Conservation (phyloP, 805 yeast species). For the Ogataea kodamae region DNA sequence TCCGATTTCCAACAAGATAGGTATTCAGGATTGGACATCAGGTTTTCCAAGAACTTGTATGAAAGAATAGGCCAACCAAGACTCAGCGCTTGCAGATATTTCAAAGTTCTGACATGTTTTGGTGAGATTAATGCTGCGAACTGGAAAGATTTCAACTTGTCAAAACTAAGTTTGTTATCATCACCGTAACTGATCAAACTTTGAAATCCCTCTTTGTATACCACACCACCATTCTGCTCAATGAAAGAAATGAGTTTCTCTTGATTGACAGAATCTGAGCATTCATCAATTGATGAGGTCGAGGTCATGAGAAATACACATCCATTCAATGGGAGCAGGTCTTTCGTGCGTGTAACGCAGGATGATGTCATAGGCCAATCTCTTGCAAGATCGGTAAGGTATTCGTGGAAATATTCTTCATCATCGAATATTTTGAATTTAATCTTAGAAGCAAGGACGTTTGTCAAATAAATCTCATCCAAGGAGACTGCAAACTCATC, state of each 20-base stretch:
- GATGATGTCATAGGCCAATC: neutral
- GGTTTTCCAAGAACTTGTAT: constrained; percentile 50
- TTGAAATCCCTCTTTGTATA: constrained; percentile 27
- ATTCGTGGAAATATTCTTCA: constrained; percentile 11
- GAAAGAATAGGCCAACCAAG: constrained; percentile 85
- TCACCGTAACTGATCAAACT: constrained; percentile 4
- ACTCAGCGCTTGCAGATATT: constrained; percentile 73
- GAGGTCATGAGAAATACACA: constrained; percentile 40
- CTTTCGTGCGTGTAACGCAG: neutral
- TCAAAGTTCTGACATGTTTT: constrained; percentile 59
- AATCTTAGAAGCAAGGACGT: constrained; percentile 34
- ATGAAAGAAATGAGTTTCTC: constrained; percentile 35
- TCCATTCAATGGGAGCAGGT: constrained; percentile 23
- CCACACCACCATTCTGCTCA: constrained; percentile 41
- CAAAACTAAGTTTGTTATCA: constrained; percentile 1
- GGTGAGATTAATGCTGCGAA: constrained; percentile 69
- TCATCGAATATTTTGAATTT: constrained; percentile 16
- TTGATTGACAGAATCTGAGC: constrained; percentile 21
- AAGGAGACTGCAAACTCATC: constrained; percentile 23
- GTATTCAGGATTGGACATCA: constrained; percentile 29
- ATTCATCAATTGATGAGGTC: constrained; percentile 7
- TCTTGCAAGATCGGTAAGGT: constrained; percentile 7
- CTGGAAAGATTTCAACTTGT: constrained; percentile 22
- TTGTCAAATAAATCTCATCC: constrained; percentile 31
- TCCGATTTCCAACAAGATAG: constrained; percentile 26